Conservation (phyloP, 73 alveolate species). For the Stentor coeruleus region DNA sequence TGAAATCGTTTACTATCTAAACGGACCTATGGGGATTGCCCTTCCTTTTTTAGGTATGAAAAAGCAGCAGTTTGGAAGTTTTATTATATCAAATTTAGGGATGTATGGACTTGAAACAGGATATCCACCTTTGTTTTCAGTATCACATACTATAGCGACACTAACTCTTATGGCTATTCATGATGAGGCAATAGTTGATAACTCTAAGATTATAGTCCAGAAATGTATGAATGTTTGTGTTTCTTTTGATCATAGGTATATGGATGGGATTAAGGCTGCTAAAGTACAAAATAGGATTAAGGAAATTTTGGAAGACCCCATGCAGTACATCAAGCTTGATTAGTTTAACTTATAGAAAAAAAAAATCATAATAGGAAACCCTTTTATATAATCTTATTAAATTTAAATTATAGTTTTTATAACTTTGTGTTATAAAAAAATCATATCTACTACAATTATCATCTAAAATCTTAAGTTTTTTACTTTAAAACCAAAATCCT, state of each 20-base stretch:
- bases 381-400: too few species aligned
- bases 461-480: too few species aligned
- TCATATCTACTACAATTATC: too few species aligned
- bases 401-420: too few species aligned
- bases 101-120: not conserved
- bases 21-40: not conserved
- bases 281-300: not conserved
- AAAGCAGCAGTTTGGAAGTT: not conserved
- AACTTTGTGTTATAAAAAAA: too few species aligned
- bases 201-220: not conserved
- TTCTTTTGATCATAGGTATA: not conserved
- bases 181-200: not conserved
- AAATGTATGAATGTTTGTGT: not conserved
- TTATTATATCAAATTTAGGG: not conserved
- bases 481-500: too few species aligned
- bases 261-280: not conserved
- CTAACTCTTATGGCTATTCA: not conserved
- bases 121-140: not conserved
- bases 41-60: conserved; percentile 4
- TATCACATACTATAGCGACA: not conserved
- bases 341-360: too few species aligned
- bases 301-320: conserved; percentile 15
- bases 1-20: not conserved
- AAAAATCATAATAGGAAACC: too few species aligned
- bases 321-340: too few species aligned